Conservation (phyloP, 2,329 filamentous ascomycete species). For the Fusarium nematophilum region DNA sequence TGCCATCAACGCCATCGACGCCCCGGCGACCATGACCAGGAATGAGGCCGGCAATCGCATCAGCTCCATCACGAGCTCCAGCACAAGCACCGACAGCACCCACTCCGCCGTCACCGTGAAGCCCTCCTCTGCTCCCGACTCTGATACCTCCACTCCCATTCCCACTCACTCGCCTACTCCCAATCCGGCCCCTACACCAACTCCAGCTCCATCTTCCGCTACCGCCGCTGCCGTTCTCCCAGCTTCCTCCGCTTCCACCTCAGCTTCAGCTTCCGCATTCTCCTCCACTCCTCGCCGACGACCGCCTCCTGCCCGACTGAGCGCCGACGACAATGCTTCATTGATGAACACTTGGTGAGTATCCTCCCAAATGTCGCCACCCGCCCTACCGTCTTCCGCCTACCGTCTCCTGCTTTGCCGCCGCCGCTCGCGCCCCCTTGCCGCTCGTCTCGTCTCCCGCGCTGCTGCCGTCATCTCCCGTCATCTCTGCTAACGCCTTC, state of each 20-base stretch:
- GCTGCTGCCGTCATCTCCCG: conserved; percentile 2
- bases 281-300: conserved; percentile 36
- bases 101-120: conserved; percentile 74
- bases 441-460: conserved; percentile 23
- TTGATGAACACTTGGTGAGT: conserved; percentile 45
- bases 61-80: conserved; percentile 56
- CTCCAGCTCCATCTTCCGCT: conserved; percentile 31
- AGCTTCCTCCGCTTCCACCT: conserved; percentile 30
- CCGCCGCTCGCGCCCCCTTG: conserved; percentile 23
- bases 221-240: conserved; percentile 32
- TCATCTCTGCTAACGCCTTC: conserved; percentile 33
- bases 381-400: conserved; percentile 26
- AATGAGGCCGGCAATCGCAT: conserved; percentile 73
- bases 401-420: conserved; percentile 22
- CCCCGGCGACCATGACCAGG: conserved; percentile 71
- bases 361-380: conserved; percentile 29
- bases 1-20: conserved; percentile 46
- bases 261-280: conserved; percentile 19
- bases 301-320: conserved; percentile 31
- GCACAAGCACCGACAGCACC: conserved; percentile 74
- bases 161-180: conserved; percentile 42
- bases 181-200: conserved; percentile 35
- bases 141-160: conserved; percentile 50
- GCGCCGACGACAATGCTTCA: conserved; percentile 40
- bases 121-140: conserved; percentile 48